Evolutionary conservation across 2,329 filamentous ascomycete genomes (phyloP).

Genomic region (Blumeriella jaapii): DNA sequence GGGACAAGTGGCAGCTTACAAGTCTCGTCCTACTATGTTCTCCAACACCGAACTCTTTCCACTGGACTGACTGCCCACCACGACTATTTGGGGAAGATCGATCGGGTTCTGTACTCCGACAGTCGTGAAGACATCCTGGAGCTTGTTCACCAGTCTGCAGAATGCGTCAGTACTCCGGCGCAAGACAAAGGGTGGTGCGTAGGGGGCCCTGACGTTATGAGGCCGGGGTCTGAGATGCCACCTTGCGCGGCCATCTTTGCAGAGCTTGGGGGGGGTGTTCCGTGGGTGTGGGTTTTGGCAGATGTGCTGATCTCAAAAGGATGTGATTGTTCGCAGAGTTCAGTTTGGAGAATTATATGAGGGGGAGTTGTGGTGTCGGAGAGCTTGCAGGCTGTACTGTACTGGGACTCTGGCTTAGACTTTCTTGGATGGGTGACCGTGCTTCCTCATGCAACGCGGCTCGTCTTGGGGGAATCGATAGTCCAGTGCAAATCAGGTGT

Average conservation of each 20-base stretch:
- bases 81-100: slow-evolving; percentile 94
- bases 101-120: slow-evolving; percentile 99
- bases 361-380: slow-evolving; percentile 7
- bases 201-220: slow-evolving; percentile 45
- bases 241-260: slow-evolving; percentile 30
- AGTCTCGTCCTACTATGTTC: slow-evolving; percentile 97
- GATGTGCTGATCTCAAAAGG: slow-evolving; percentile 1
- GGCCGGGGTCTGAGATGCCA: slow-evolving; percentile 54
- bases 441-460: too few relatives aligned
- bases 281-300: not conserved
- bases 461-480: too few relatives aligned
- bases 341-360: slow-evolving; percentile 9
- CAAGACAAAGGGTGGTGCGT: slow-evolving; percentile 11
- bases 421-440: too few relatives aligned
- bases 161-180: slow-evolving; percentile 20
- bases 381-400: too few relatives aligned
- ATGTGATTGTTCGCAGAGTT: too few relatives aligned
- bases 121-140: slow-evolving; percentile 98
- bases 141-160: slow-evolving; percentile 81
- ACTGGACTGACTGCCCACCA: slow-evolving; percentile 96
- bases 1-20: slow-evolving; percentile 48
- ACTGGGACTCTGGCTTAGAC: too few relatives aligned
- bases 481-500: too few relatives aligned
- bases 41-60: slow-evolving; percentile 98
- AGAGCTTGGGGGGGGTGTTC: slow-evolving; percentile 4